Base-by-base conservation (phyloP, 441 rosid species). In the Aquilaria agallochum region DNA sequence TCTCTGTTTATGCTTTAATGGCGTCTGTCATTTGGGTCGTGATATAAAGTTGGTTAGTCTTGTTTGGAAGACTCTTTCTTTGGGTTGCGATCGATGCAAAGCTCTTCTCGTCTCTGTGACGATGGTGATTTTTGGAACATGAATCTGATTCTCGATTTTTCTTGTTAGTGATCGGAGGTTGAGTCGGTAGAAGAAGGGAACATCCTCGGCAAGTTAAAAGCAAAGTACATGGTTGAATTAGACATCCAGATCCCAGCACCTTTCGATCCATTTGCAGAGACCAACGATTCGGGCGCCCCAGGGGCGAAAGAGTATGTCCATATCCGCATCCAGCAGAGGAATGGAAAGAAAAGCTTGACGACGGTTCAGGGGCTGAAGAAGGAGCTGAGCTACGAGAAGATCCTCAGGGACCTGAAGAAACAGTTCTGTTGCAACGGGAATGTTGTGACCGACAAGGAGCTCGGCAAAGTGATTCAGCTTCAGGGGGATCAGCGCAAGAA, bases 401-500 rank as follows among this genome's bases (percentile, higher is more conserved):
- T 83, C 58, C 86, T 85, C 55, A 85, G 80, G 70, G 83, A 81
- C 60, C 71, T 85, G 5, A 80, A 85, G 65, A 83, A 79, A 30
- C 82, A 81, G 27, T 83, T 86, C 50, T 85, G 91, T 36, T 85
- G 88, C 68, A 82, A 82, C 55, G 88, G 86, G 12, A 80, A 80
- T 69, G 88, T 85, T 30, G 86, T 85, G 50, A 78, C 80, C 12
- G 88, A 85, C 75, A 83, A 80, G 50, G 83, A 68, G 34, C 80
- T 85, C 0, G 88, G 91, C 36, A 85, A 85, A 67, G 75, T 83
- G 63, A 82, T 87, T 45, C 97, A 92, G 59, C 90, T 92, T 11
- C 97, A 92, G 52, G 97, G 97, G 15, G 97, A 91, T 74, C 97
- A 89, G 68, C 78, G 96, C 56, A 83, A 78, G 80, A 91, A 91